Evolutionary conservation across 306 rosid species (phyloP).

Genomic region (Pterocarpus macrocarpus): DNA sequence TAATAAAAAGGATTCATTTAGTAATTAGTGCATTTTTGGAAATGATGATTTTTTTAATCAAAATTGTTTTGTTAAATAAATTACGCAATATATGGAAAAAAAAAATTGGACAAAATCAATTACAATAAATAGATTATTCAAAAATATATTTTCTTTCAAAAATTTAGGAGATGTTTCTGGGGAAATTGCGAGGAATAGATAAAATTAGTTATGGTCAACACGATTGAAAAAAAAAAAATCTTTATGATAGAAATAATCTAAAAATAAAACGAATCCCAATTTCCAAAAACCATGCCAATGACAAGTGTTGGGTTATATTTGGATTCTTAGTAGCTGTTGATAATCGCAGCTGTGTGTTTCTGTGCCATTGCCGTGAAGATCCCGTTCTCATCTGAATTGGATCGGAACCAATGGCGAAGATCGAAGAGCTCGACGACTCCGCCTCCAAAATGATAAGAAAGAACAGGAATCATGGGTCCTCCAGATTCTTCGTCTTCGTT

Average conservation of each 20-base stretch:
- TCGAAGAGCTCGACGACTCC: slow-evolving; percentile 58
- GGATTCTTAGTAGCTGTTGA: no score
- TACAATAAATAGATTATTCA: no score
- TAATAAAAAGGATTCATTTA: no score
- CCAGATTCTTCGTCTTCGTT: slow-evolving; percentile 69
- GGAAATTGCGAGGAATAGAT: neutral
- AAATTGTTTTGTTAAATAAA: no score
- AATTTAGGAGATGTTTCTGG: neutral
- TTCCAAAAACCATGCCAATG: neutral
- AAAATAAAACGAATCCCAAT: neutral
- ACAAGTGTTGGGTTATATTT: neutral
- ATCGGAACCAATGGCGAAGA: slow-evolving; percentile 61
- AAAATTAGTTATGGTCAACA: neutral
- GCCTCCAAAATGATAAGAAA: slow-evolving; percentile 23
- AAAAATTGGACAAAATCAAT: no score
- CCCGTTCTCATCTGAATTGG: neutral
- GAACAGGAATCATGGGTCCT: slow-evolving; percentile 70
- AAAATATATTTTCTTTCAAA: no score
- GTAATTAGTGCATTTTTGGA: no score
- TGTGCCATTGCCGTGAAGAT: slow-evolving; percentile 8
- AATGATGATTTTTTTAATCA: no score
- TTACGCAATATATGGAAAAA: no score
- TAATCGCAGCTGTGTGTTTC: neutral
- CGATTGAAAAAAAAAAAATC: no score
- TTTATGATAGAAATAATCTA: neutral